Percentiles rank a stretch among this genome's conserved stretches.
Evolutionary conservation across 2,329 filamentous ascomycete genomes (phyloP).

Genomic region (Nigrospora oryzae): DNA sequence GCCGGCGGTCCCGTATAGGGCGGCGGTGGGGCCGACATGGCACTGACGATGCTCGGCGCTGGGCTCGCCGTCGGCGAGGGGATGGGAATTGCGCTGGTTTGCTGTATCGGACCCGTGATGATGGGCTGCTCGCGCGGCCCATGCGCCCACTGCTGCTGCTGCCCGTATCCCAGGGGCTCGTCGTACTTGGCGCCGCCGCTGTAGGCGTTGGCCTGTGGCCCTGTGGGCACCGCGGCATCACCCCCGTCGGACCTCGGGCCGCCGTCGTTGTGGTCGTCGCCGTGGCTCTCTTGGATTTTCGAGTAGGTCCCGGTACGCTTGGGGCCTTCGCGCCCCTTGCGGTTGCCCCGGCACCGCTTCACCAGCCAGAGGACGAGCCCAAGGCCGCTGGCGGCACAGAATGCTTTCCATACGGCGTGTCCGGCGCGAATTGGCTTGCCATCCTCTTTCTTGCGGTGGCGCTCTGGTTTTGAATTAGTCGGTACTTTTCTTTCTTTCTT

Average conservation of each 20-base stretch:
- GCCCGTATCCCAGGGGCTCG: background rate
- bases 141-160: background rate
- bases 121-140: background rate
- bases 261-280: background rate
- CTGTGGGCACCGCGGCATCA: background rate
- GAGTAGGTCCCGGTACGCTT: background rate
- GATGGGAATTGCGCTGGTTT: slow-evolving; percentile 2
- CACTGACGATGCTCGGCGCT: slow-evolving; percentile 1
- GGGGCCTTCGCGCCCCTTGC: background rate
- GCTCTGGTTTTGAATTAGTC: slow-evolving; percentile 4
- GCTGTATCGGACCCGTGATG: slow-evolving; percentile 3
- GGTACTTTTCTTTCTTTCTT: background rate
- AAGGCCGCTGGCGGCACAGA: slow-evolving; percentile 7
- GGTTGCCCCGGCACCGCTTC: background rate
- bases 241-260: background rate
- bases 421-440: slow-evolving; percentile 5
- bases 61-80: background rate
- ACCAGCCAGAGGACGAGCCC: slow-evolving; percentile 8
- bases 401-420: slow-evolving; percentile 9
- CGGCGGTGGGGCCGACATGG: too few relatives aligned
- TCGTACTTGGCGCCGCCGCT: background rate
- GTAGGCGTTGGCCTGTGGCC: background rate
- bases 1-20: too few relatives aligned
- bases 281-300: slow-evolving; percentile 3
- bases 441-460: background rate